Percentiles rank a stretch among this genome's conserved stretches.
These are phyloP conservation scores for Leishmania major DNA, from an alignment of 208 protist genomes.

Conservation along the genomic window DNA sequence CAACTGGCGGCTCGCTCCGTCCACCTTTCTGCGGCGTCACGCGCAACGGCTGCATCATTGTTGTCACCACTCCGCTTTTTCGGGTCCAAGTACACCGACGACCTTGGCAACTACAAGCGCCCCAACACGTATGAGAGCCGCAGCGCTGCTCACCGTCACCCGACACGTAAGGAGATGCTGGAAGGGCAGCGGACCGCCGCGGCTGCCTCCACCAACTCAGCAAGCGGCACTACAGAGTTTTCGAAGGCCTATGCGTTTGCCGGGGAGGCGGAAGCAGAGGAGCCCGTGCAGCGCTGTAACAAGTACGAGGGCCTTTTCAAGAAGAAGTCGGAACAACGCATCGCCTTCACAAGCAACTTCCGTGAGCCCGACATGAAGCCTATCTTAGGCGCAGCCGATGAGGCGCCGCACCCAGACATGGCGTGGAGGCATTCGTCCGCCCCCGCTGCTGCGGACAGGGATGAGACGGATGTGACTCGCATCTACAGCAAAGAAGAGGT, in stretches of 20 bases:
- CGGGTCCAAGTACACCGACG: constrained; percentile 41
- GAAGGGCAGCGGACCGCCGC: constrained; percentile 28
- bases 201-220: not conserved
- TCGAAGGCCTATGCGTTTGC: not conserved
- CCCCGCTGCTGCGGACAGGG: constrained; percentile 4
- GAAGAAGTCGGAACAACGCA: constrained; percentile 41
- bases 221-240: not conserved
- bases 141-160: constrained; percentile 51
- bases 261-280: constrained; percentile 14
- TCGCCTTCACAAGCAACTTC: constrained; percentile 72
- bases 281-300: constrained; percentile 34
- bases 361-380: constrained; percentile 33
- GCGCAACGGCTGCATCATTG: constrained; percentile 9
- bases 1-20: constrained; percentile 18
- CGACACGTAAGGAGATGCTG: constrained; percentile 37
- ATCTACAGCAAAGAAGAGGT: constrained; percentile 80
- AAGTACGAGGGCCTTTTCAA: constrained; percentile 54
- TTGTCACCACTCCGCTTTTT: constrained; percentile 28
- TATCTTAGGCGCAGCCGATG: constrained; percentile 13
- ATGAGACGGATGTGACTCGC: constrained; percentile 61
- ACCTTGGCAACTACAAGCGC: constrained; percentile 41
- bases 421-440: not conserved
- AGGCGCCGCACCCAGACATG: not conserved
- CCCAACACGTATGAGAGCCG: constrained; percentile 38
- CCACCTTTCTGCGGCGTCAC: not conserved